phyloP scores from a whole-genome alignment of 495 filamentous ascomycete species.

The Aspergillus sparsus region DNA sequence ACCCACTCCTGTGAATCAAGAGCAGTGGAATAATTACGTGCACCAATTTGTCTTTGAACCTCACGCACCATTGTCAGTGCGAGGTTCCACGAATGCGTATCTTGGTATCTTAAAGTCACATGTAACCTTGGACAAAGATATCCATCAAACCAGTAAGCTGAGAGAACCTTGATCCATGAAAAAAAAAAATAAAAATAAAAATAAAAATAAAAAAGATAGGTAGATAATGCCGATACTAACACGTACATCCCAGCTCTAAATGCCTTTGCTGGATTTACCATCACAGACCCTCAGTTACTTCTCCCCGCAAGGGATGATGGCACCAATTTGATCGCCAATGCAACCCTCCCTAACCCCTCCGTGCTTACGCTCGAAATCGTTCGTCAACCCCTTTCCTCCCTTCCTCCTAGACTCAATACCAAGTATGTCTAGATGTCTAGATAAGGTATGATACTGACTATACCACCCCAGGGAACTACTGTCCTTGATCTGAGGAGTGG shows the following conservation, averaged over 20 bases:
- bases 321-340: constrained; percentile 40
- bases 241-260: constrained; percentile 27
- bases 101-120: constrained; percentile 37
- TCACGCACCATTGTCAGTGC: constrained; percentile 32
- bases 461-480: constrained; percentile 27
- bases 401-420: background rate
- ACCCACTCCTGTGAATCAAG: constrained; percentile 29
- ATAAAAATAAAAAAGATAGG: constrained; percentile 25
- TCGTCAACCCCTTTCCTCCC: background rate
- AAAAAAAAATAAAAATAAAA: background rate
- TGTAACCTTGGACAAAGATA: constrained; percentile 41
- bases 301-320: constrained; percentile 30
- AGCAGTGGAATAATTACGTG: constrained; percentile 39
- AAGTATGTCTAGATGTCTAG: background rate
- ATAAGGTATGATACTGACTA: background rate
- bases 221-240: constrained; percentile 1
- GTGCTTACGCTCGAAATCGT: constrained; percentile 42
- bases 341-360: constrained; percentile 42
- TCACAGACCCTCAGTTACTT: constrained; percentile 27
- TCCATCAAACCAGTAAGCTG: constrained; percentile 37
- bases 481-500: constrained; percentile 39
- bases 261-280: constrained; percentile 34
- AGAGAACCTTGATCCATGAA: background rate
- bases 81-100: constrained; percentile 37
- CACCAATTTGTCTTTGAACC: constrained; percentile 35